Conservation (phyloP, 768 basidiomycete species). For the Obba rivulosa region DNA sequence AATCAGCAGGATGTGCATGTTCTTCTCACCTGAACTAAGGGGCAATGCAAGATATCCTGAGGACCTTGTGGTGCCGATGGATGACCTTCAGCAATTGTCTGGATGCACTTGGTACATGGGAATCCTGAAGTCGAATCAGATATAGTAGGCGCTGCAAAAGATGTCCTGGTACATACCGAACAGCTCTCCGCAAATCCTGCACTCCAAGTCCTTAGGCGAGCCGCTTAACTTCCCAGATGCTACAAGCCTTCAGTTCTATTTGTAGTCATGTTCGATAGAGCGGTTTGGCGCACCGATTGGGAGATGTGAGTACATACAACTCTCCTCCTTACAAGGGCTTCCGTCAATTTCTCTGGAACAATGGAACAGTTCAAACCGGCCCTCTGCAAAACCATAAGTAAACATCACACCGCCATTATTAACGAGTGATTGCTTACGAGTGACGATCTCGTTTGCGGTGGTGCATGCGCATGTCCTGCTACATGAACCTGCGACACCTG, state of each 20-base stretch:
- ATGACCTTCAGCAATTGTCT: neutral
- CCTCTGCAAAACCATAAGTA: neutral
- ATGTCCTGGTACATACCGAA: neutral
- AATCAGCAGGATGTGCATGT: neutral
- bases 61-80: neutral
- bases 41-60: neutral
- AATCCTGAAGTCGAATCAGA: no score
- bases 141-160: no score
- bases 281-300: no score
- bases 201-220: neutral
- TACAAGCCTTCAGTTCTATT: neutral
- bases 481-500: neutral
- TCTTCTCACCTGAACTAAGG: neutral
- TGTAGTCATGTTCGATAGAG: no score
- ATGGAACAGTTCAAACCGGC: conserved; percentile 2
- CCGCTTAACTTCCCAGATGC: neutral
- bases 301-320: neutral
- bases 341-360: conserved; percentile 4
- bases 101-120: conserved; percentile 1
- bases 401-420: neutral
- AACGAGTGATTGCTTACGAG: neutral
- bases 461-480: neutral
- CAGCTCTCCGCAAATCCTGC: neutral
- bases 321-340: neutral
- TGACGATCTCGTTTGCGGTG: neutral